Percentiles rank a stretch among this genome's conserved stretches.
Evolutionary conservation across 176 grass and related monocot species (phyloP).

Genomic region (Eleusine coracana): DNA sequence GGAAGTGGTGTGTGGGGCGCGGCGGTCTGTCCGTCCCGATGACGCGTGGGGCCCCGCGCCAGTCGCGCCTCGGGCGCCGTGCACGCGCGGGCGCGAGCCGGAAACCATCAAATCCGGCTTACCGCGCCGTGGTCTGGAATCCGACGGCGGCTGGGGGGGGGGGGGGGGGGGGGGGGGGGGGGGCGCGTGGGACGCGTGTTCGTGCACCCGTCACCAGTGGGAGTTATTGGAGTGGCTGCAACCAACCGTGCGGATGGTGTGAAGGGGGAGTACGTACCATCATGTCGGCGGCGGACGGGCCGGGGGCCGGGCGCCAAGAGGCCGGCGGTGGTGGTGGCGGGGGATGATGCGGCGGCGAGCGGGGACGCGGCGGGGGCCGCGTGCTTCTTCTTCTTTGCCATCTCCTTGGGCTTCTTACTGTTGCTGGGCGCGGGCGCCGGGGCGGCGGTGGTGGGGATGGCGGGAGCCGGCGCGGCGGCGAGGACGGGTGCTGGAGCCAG

Average conservation of each 20-base stretch:
- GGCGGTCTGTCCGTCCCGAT: too few species aligned
- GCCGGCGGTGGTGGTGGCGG: neutral
- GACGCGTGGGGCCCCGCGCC: neutral
- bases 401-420: constrained; percentile 39
- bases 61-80: neutral
- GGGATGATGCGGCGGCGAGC: constrained; percentile 31
- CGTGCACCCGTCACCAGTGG: too few species aligned
- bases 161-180: too few species aligned
- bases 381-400: constrained; percentile 35
- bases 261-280: constrained; percentile 36
- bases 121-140: neutral
- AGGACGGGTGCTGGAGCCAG: constrained; percentile 18
- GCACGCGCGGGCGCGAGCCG: neutral
- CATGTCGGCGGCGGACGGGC: constrained; percentile 67
- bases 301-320: constrained; percentile 43
- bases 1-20: neutral
- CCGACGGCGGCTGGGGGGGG: neutral
- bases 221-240: too few species aligned
- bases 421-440: constrained; percentile 30
- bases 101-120: constrained; percentile 20
- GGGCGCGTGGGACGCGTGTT: too few species aligned
- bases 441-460: neutral
- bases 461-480: neutral
- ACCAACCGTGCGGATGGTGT: neutral
- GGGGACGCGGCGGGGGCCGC: constrained; percentile 13